Evolutionary conservation across 2,329 filamentous ascomycete genomes (phyloP).

Genomic region (Hypoxylon sp.): DNA sequence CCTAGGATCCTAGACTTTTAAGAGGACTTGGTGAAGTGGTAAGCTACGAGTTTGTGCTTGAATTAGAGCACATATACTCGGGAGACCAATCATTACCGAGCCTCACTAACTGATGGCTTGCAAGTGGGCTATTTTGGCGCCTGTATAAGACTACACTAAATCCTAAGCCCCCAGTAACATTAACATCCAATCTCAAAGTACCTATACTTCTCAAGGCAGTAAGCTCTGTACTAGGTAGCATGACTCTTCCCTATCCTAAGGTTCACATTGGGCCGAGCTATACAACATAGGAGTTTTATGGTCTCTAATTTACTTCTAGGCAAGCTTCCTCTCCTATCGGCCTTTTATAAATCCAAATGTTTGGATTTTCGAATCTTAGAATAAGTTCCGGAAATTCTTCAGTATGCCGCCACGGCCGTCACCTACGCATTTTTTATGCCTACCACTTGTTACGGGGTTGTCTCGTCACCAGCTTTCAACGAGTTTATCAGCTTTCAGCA

Average conservation of each 20-base stretch:
- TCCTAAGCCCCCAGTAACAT: background rate
- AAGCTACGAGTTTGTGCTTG: constrained; percentile 16
- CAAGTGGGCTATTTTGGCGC: constrained; percentile 16
- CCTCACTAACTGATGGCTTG: constrained; percentile 22
- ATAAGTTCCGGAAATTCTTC: constrained; percentile 3
- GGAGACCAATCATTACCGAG: constrained; percentile 16
- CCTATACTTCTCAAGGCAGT: background rate
- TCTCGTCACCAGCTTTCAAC: constrained; percentile 75
- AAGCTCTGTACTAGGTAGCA: background rate
- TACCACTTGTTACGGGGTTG: constrained; percentile 74
- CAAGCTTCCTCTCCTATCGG: background rate
- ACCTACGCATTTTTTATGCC: constrained; percentile 81
- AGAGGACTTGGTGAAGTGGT: constrained; percentile 7
- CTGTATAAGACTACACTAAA: background rate
- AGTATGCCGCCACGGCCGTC: constrained; percentile 56
- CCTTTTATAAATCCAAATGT: background rate
- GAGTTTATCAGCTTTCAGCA: constrained; percentile 71
- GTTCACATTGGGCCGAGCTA: background rate
- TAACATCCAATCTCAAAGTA: background rate
- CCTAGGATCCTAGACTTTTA: constrained; percentile 3
- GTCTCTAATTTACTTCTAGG: background rate
- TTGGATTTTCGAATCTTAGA: background rate
- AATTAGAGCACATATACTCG: constrained; percentile 5
- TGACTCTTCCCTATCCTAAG: background rate
- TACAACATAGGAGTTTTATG: background rate